Evolutionary conservation across 2,329 filamentous ascomycete genomes (phyloP).

Genomic region (Ambrosiella beaveri): DNA sequence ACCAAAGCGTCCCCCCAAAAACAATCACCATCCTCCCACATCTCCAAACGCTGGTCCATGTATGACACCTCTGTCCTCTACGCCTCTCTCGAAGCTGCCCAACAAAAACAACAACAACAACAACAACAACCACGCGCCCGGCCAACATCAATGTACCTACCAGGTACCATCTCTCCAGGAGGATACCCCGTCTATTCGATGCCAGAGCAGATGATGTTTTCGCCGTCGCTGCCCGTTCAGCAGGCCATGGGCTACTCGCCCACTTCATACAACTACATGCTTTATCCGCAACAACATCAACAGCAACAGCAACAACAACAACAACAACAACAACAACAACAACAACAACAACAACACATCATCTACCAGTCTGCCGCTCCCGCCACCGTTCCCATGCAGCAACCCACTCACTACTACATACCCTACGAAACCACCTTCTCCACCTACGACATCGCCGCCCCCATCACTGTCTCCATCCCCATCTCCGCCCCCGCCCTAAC

Average conservation of each 20-base stretch:
- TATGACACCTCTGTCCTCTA: slow-evolving; percentile 6
- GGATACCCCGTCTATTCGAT: background rate
- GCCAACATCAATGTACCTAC: slow-evolving; percentile 9
- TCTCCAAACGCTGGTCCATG: slow-evolving; percentile 11
- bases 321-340: slow-evolving; percentile 8
- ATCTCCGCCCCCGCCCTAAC: background rate
- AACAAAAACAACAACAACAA: background rate
- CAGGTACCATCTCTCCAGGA: background rate
- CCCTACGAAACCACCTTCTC: slow-evolving; percentile 1
- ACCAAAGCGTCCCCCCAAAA: slow-evolving; percentile 6
- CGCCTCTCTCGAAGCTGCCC: background rate
- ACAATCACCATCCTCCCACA: slow-evolving; percentile 3
- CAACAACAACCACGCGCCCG: slow-evolving; percentile 4
- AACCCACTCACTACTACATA: background rate
- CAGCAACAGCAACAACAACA: background rate
- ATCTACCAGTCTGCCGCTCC: background rate
- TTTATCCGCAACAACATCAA: background rate
- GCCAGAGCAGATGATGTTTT: background rate
- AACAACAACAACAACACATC: slow-evolving; percentile 5
- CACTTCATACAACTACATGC: background rate
- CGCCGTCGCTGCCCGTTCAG: background rate
- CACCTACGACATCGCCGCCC: slow-evolving; percentile 1
- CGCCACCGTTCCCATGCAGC: background rate
- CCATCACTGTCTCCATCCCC: background rate
- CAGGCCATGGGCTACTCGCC: background rate